Base-by-base conservation (phyloP, 495 filamentous ascomycete species). In the Trichoderma reesei region DNA sequence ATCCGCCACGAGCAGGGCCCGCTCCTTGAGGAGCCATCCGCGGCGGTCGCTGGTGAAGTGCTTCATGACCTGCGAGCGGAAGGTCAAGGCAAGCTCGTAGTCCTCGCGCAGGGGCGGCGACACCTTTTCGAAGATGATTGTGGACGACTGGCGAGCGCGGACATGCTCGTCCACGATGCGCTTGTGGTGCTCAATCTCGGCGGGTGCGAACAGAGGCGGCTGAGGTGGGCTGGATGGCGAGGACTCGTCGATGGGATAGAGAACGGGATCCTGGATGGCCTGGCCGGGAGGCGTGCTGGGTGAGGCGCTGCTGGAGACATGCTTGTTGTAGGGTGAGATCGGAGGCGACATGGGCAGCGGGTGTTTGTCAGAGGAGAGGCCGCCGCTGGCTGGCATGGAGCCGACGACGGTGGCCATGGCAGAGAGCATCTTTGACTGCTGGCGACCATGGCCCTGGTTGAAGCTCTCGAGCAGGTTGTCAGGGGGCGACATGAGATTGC, bases 401-500 rank as follows among this genome's bases (percentile, higher is more conserved):
- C 11, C 18, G 26, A 26, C 18, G 16, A 61, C 31, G 1, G 77
- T 66, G 67, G 70, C 18, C 26, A 64, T 56, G 59, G 72, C 71
- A 26, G 72, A 65, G 63, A 73, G 71, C 44, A 65, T 42, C 13
- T 67, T 67, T 26, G 65, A 66, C 5, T 48, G 16, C n/a, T 48
- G 44, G 20, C 16, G 44, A 18, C 44, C 44, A 14, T 41, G 56
- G 60, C 59, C 42, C 26, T 69, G 68, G 20, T 76, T 73, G 73
- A 89, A 90, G 56, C 70, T 83, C 56, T 90, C 88, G 60, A 85
- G 82, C 67, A 83, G 79, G 9, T 79, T 75, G 70, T 90, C 88
- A 59, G 89, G 89, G 31, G 89, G 89, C 41, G 89, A 91, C 85
- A 91, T 88, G 42, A 91, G 79, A 72, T 80, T 90, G 70, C 81